phyloP scores from a whole-genome alignment of 148 eudicot genomes.

The Cornus kousa region DNA sequence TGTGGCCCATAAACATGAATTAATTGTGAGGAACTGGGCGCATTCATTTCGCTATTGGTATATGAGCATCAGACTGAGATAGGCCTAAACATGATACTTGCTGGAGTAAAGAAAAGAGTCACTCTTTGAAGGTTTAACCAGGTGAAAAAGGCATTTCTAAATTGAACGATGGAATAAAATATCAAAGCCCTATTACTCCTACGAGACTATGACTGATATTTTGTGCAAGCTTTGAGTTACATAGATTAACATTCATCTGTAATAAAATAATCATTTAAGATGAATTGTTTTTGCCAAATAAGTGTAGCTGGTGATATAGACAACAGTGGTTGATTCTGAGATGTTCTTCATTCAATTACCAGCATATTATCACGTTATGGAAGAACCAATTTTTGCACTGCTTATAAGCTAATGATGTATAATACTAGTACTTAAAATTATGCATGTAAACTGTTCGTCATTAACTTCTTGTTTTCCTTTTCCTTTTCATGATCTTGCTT shows the following conservation, averaged over 20 bases:
- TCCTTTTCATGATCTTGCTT: conserved; percentile 5
- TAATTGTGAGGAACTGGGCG: not conserved
- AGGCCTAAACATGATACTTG: not conserved
- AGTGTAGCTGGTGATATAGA: not conserved
- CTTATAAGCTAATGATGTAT: not conserved
- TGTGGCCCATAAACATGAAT: not conserved
- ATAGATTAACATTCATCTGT: not conserved
- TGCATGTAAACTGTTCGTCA: not conserved
- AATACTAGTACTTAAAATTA: not conserved
- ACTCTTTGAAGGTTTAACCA: too few species aligned
- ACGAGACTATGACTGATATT: not conserved
- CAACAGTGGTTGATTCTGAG: not conserved
- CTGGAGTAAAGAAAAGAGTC: not conserved
- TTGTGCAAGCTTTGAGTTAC: not conserved
- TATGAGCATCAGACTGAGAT: not conserved
- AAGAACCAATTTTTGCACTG: not conserved
- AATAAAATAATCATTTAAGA: not conserved
- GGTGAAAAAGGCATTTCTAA: not conserved
- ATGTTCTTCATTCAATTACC: not conserved
- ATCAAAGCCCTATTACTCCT: not conserved
- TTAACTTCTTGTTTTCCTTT: not conserved
- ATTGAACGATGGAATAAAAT: not conserved
- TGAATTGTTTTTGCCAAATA: not conserved
- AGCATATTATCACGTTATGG: not conserved
- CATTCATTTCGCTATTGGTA: not conserved